Evolutionary conservation across 768 basidiomycete genomes (phyloP).

Genomic region (Ephemerocybe angulata): DNA sequence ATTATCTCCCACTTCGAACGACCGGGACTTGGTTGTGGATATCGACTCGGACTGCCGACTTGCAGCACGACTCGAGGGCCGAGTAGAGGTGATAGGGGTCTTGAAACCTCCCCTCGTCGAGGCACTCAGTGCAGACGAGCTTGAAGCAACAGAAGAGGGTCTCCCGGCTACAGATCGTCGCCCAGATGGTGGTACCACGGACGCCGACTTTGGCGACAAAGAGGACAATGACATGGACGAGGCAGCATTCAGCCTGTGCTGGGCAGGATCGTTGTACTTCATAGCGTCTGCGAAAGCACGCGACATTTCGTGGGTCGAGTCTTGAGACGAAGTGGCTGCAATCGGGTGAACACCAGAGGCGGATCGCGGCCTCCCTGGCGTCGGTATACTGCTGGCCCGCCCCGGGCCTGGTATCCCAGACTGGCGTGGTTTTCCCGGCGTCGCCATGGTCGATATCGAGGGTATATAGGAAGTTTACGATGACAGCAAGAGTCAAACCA

Average conservation of each 20-base stretch:
- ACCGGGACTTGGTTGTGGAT: slow-evolving; percentile 36
- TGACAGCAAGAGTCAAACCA: slow-evolving; percentile 1
- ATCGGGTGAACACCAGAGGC: slow-evolving; percentile 47
- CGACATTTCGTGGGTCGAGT: slow-evolving; percentile 56
- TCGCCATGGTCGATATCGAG: slow-evolving; percentile 27
- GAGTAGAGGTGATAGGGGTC: slow-evolving; percentile 40
- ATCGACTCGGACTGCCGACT: slow-evolving; percentile 64
- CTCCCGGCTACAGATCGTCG: slow-evolving; percentile 43
- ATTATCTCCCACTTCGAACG: slow-evolving; percentile 71
- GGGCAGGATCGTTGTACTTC: slow-evolving; percentile 75
- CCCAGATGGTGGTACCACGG: slow-evolving; percentile 43
- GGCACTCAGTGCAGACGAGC: slow-evolving; percentile 37
- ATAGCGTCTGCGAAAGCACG: slow-evolving; percentile 79
- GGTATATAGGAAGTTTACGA: background rate
- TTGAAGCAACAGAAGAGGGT: slow-evolving; percentile 60
- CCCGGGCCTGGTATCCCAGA: slow-evolving; percentile 41
- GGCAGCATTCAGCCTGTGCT: slow-evolving; percentile 48
- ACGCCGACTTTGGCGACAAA: slow-evolving; percentile 44
- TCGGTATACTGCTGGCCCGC: slow-evolving; percentile 52
- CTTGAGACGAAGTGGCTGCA: slow-evolving; percentile 17
- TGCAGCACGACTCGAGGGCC: slow-evolving; percentile 45
- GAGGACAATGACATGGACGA: slow-evolving; percentile 38
- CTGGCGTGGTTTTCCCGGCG: slow-evolving; percentile 40
- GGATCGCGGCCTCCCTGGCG: slow-evolving; percentile 69
- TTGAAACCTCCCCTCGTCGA: slow-evolving; percentile 43